Evolutionary conservation across 768 basidiomycete genomes (phyloP).

Genomic region (Suillus subluteus): DNA sequence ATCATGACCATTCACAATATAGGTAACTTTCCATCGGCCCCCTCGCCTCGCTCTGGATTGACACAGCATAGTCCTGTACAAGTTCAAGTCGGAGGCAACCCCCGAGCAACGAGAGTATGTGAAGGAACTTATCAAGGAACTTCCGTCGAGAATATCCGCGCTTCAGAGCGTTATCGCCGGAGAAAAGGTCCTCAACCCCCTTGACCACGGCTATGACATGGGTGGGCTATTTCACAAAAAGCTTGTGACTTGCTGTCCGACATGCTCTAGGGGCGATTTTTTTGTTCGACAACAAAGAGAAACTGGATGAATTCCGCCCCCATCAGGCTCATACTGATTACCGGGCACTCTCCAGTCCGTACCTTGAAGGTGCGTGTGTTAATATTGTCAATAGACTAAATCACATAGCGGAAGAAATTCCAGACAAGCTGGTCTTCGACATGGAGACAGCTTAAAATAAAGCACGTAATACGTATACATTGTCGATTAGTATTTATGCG

Average conservation of each 20-base stretch:
- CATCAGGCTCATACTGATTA: constrained; percentile 16
- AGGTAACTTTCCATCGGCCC: neutral
- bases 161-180: constrained; percentile 15
- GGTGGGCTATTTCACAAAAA: constrained; percentile 4
- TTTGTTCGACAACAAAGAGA: constrained; percentile 15
- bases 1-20: constrained; percentile 6
- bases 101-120: constrained; percentile 15
- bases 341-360: constrained; percentile 3
- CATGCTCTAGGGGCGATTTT: constrained; percentile 18
- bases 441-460: neutral
- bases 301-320: constrained; percentile 14
- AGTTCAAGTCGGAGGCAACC: constrained; percentile 14
- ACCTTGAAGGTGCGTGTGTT: constrained; percentile 12
- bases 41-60: constrained; percentile 8
- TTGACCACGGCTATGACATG: constrained; percentile 17
- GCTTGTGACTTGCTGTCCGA: neutral
- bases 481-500: constrained; percentile 5
- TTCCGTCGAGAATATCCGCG: constrained; percentile 14
- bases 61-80: constrained; percentile 16
- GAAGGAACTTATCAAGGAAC: constrained; percentile 7
- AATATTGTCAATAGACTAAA: neutral
- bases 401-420: neutral
- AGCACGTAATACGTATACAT: neutral
- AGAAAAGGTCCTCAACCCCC: constrained; percentile 14
- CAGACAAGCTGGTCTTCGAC: constrained; percentile 13